Conservation (phyloP, 139 green algal genomes). For the Chlamydomonas urium region DNA sequence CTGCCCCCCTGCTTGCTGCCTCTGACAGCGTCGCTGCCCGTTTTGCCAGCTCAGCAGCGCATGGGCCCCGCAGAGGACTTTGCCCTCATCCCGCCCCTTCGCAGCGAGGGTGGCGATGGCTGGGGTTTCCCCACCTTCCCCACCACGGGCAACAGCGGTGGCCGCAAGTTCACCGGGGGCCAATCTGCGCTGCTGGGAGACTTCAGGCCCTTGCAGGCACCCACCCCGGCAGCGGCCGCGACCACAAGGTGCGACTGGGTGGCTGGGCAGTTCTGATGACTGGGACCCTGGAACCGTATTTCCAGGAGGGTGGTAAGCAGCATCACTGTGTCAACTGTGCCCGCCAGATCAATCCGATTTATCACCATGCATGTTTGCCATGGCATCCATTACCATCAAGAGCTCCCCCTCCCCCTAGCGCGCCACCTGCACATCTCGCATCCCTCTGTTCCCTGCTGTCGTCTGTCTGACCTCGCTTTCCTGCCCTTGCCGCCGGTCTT, state of each 20-base stretch:
- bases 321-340: no score
- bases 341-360: no score
- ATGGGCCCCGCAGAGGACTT: constrained; percentile 30
- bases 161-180: constrained; percentile 24
- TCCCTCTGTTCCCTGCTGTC: no score
- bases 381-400: no score
- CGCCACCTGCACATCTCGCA: no score
- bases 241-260: background rate
- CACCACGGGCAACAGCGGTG: background rate
- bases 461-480: no score
- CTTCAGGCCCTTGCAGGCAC: constrained; percentile 23
- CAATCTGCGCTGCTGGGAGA: constrained; percentile 45
- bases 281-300: no score
- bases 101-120: constrained; percentile 16
- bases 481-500: background rate
- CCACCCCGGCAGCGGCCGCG: background rate
- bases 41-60: constrained; percentile 16
- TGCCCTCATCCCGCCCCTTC: constrained; percentile 47
- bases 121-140: constrained; percentile 35
- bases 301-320: no score
- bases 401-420: no score
- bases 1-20: background rate
- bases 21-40: constrained; percentile 5
- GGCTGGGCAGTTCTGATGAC: no score
- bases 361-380: no score